These are phyloP conservation scores for Henckelia pumila DNA, from an alignment of 257 asterid genomes.

Conservation along the genomic window DNA sequence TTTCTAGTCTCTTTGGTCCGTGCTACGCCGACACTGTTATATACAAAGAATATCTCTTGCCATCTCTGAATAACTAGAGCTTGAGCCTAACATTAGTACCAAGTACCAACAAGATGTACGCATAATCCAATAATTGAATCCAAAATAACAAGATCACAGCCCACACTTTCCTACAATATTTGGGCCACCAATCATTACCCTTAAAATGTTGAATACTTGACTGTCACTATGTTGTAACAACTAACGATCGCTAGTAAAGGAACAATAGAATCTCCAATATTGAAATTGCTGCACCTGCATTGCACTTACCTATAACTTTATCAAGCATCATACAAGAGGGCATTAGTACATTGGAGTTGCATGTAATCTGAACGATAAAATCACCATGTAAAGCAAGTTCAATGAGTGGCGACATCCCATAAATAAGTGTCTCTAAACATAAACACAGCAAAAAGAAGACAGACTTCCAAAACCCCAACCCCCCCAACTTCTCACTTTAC, in stretches of 20 bases:
- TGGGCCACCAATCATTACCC: too few species aligned
- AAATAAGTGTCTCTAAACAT: neutral
- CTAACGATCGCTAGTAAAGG: neutral
- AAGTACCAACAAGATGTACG: neutral
- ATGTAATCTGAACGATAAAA: neutral
- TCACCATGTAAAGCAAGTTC: neutral
- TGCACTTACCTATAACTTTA: neutral
- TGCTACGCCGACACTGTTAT: neutral
- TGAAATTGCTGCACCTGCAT: neutral
- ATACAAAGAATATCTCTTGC: neutral
- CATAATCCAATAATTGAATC: neutral
- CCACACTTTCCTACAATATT: neutral
- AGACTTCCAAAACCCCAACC: neutral
- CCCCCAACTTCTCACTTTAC: too few species aligned
- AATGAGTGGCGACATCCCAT: neutral
- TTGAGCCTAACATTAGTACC: neutral
- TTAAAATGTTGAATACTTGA: too few species aligned
- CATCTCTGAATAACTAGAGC: neutral
- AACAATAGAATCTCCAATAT: neutral
- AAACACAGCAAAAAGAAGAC: neutral
- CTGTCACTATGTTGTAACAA: neutral
- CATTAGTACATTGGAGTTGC: neutral
- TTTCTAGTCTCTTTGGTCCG: neutral
- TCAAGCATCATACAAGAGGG: neutral
- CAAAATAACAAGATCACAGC: neutral